These are phyloP conservation scores for Scheffersomyces amazonensis DNA, from an alignment of 805 yeast genomes.

Conservation along the genomic window DNA sequence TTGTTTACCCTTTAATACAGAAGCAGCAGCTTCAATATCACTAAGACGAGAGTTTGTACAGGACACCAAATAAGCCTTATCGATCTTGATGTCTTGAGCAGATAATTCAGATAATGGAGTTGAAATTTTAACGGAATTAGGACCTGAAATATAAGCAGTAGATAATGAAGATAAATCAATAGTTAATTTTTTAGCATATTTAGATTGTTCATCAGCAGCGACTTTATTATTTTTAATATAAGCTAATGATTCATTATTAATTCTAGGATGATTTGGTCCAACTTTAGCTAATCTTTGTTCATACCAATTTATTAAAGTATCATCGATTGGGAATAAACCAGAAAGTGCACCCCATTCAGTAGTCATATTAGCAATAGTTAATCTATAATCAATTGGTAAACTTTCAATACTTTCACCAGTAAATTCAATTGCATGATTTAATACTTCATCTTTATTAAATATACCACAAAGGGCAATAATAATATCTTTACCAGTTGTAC, in stretches of 20 bases:
- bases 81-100: constrained; percentile 66
- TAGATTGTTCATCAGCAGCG: constrained; percentile 71
- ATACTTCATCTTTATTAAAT: constrained; percentile 87
- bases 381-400: constrained; percentile 75
- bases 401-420: constrained; percentile 74
- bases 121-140: constrained; percentile 93
- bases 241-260: constrained; percentile 60
- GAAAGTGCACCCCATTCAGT: constrained; percentile 99
- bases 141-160: constrained; percentile 85
- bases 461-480: constrained; percentile 94
- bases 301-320: constrained; percentile 75
- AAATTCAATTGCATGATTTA: constrained; percentile 92
- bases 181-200: constrained; percentile 82
- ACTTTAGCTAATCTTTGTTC: constrained; percentile 54
- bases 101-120: constrained; percentile 75
- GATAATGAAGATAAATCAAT: constrained; percentile 78
- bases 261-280: constrained; percentile 79
- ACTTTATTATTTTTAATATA: constrained; percentile 42
- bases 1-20: constrained; percentile 75
- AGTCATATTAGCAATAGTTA: constrained; percentile 96
- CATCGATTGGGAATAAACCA: constrained; percentile 96
- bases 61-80: constrained; percentile 96
- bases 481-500: constrained; percentile 95
- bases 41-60: constrained; percentile 94
- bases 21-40: constrained; percentile 94